Conservation (phyloP, 768 basidiomycete genomes). For the Lentinula sp. region DNA sequence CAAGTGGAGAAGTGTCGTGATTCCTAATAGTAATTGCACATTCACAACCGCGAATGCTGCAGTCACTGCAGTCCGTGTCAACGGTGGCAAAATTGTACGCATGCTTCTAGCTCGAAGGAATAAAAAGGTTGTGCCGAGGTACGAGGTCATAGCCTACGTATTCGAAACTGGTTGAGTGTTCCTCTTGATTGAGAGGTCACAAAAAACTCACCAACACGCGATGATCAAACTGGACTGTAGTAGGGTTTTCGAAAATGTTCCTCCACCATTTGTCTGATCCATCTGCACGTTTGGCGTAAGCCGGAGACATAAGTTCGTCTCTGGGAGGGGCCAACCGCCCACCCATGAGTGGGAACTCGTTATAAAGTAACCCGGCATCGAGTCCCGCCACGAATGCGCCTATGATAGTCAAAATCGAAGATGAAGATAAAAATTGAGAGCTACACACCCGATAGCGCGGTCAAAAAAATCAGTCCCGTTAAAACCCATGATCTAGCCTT, state of each 20-base stretch:
- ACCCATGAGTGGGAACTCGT: constrained; percentile 97
- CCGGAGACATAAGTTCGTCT: constrained; percentile 73
- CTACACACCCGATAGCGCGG: constrained; percentile 80
- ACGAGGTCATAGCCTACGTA: constrained; percentile 78
- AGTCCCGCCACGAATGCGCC: constrained; percentile 98
- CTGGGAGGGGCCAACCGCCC: constrained; percentile 75
- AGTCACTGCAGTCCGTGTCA: constrained; percentile 43
- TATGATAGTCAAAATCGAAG: constrained; percentile 20
- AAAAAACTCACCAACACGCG: constrained; percentile 68
- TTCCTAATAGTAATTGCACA: constrained; percentile 64
- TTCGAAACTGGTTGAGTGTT: constrained; percentile 4
- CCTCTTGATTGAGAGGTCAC: background rate
- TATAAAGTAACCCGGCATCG: constrained; percentile 95
- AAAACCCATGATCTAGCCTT: constrained; percentile 52
- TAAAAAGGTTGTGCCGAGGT: constrained; percentile 58
- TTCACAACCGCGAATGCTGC: constrained; percentile 77
- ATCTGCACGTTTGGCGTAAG: constrained; percentile 67
- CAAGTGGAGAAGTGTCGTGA: constrained; percentile 80
- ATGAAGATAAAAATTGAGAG: background rate
- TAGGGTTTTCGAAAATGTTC: constrained; percentile 95
- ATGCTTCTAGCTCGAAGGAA: constrained; percentile 46
- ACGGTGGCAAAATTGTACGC: constrained; percentile 55
- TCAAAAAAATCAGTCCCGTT: constrained; percentile 79
- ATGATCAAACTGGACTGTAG: constrained; percentile 96
- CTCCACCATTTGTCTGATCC: constrained; percentile 88